These are phyloP conservation scores for Leersia perrieri DNA, from an alignment of 176 grass and related monocot genomes.

Conservation along the genomic window DNA sequence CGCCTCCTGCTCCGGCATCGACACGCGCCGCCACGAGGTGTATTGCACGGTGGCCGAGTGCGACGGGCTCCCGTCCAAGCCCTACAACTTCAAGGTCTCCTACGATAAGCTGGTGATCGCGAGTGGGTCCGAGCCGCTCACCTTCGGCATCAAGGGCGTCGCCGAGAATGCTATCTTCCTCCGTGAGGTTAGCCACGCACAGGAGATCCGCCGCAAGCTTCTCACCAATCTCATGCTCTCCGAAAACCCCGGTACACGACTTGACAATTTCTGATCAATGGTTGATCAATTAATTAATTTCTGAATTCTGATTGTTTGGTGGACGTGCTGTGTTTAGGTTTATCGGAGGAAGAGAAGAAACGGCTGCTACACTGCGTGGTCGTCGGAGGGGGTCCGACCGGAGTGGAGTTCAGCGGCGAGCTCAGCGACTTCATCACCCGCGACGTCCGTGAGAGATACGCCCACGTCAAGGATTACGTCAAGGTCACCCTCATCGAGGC, in stretches of 20 bases:
- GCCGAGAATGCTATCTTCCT: constrained; percentile 82
- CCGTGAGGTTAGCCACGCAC: constrained; percentile 84
- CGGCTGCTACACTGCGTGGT: constrained; percentile 85
- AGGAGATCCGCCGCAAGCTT: constrained; percentile 85
- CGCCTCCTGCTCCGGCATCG: constrained; percentile 56
- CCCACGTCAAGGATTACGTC: constrained; percentile 86
- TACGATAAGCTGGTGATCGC: constrained; percentile 98
- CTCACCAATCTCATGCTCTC: constrained; percentile 94
- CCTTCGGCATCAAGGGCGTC: constrained; percentile 93
- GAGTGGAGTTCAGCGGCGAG: constrained; percentile 95
- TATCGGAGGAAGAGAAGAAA: constrained; percentile 68
- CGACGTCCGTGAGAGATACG: constrained; percentile 71
- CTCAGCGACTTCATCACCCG: constrained; percentile 90
- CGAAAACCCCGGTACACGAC: constrained; percentile 71
- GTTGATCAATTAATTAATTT: background rate
- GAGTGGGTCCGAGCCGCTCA: constrained; percentile 75
- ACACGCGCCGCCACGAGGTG: constrained; percentile 70
- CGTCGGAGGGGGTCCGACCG: constrained; percentile 83
- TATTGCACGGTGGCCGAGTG: constrained; percentile 46
- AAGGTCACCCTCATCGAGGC: constrained; percentile 96
- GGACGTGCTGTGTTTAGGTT: constrained; percentile 38
- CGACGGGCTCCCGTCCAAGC: constrained; percentile 38
- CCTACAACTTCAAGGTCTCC: constrained; percentile 73
- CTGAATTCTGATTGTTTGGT: background rate
- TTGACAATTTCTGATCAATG: no score